These are phyloP conservation scores for Dillenia turbinata DNA, from an alignment of 164 flowering plant species.

Conservation along the genomic window DNA sequence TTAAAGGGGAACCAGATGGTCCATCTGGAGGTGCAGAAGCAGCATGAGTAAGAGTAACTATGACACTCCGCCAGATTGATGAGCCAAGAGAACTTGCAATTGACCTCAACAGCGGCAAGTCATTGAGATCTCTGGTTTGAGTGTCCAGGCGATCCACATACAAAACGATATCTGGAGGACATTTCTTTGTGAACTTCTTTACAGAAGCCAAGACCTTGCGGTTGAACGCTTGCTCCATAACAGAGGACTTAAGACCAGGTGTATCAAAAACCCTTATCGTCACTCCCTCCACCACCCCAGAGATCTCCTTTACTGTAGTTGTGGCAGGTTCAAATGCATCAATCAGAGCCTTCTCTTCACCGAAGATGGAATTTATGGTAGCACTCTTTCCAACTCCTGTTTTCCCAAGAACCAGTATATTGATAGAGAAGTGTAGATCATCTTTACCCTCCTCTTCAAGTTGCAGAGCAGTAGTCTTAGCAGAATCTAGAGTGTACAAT, in stretches of 20 bases:
- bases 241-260: conserved; percentile 76
- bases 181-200: conserved; percentile 70
- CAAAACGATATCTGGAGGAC: conserved; percentile 76
- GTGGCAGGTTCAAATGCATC: conserved; percentile 77
- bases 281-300: conserved; percentile 70
- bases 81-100: conserved; percentile 60
- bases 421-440: conserved; percentile 67
- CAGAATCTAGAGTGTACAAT: conserved; percentile 59
- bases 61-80: conserved; percentile 77
- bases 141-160: conserved; percentile 85
- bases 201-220: conserved; percentile 50
- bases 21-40: conserved; percentile 98
- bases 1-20: conserved; percentile 75
- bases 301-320: conserved; percentile 51
- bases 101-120: conserved; percentile 65
- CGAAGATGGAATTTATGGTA: conserved; percentile 85
- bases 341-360: conserved; percentile 57
- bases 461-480: conserved; percentile 56
- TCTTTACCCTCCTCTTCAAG: conserved; percentile 61
- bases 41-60: conserved; percentile 85
- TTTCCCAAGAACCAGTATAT: conserved; percentile 81
- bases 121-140: conserved; percentile 83
- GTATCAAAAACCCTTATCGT: conserved; percentile 72
- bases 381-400: conserved; percentile 99
- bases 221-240: conserved; percentile 68